Conservation (phyloP, 805 yeast genomes). For the Blastobotrys mokoenaii region DNA sequence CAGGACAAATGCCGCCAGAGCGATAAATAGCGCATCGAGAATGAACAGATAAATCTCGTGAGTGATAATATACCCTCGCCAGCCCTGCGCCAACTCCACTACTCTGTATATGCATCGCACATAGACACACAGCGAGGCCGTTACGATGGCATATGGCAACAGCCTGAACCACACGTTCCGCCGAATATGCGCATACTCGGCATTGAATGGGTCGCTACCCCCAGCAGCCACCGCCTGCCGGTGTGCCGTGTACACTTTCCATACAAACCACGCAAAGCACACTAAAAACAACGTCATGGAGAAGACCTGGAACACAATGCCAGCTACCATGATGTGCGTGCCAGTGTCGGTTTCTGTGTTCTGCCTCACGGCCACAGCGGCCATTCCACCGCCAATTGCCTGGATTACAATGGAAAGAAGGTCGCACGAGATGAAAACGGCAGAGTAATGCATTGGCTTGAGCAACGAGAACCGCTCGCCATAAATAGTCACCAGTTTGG, state of each 20-base stretch:
- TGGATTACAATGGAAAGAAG: constrained; percentile 56
- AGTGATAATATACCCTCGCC: constrained; percentile 56
- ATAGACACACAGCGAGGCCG: constrained; percentile 26
- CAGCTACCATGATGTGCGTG: constrained; percentile 66
- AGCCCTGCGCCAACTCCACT: constrained; percentile 64
- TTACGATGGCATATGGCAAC: constrained; percentile 13
- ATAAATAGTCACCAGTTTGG: constrained; percentile 55
- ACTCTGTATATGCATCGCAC: constrained; percentile 58
- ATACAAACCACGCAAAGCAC: constrained; percentile 39
- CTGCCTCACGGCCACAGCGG: constrained; percentile 38
- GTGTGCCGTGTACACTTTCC: constrained; percentile 1
- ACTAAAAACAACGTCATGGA: constrained; percentile 55
- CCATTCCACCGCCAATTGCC: constrained; percentile 70
- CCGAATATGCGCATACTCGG: constrained; percentile 12
- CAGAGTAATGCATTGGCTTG: constrained; percentile 53
- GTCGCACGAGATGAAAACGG: constrained; percentile 60
- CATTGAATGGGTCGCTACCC: constrained; percentile 2
- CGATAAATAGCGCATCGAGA: constrained; percentile 56
- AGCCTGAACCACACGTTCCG: constrained; percentile 3
- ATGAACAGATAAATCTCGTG: constrained; percentile 52
- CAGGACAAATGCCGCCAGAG: constrained; percentile 38
- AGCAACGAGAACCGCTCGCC: constrained; percentile 45
- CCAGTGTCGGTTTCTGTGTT: constrained; percentile 36
- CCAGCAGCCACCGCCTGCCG: not conserved
- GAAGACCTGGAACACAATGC: constrained; percentile 67